Evolutionary conservation across 2,329 filamentous ascomycete species (phyloP).

Genomic region (Hortaea werneckii): DNA sequence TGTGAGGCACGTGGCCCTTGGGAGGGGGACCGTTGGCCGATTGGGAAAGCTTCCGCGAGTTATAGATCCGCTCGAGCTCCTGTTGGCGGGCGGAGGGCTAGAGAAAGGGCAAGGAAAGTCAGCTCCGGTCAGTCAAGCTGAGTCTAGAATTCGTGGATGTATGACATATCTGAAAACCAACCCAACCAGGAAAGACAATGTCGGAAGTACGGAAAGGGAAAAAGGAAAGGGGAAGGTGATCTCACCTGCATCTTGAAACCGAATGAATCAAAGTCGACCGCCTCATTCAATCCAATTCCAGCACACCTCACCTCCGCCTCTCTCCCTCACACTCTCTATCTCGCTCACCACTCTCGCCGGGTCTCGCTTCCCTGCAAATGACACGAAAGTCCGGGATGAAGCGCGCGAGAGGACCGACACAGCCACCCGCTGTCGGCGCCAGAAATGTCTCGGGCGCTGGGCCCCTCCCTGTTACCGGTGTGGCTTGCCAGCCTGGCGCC

Average conservation of each 20-base stretch:
- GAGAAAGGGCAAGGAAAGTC: neutral
- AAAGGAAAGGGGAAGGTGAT: neutral
- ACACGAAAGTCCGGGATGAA: too few relatives aligned
- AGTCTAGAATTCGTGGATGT: too few relatives aligned
- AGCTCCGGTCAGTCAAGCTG: too few relatives aligned
- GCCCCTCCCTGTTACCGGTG: too few relatives aligned
- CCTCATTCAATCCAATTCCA: neutral
- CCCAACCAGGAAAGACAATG: too few relatives aligned
- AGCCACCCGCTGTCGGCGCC: too few relatives aligned
- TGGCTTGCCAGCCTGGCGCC: too few relatives aligned
- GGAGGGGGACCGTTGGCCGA: neutral
- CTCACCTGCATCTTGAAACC: neutral
- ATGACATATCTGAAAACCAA: too few relatives aligned
- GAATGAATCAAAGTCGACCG: neutral
- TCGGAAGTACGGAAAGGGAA: too few relatives aligned
- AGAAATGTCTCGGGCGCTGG: too few relatives aligned
- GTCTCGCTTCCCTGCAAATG: too few relatives aligned
- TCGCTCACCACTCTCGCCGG: neutral
- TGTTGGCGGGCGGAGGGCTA: constrained; percentile 33
- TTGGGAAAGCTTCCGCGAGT: constrained; percentile 10
- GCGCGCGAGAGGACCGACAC: too few relatives aligned
- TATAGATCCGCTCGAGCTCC: constrained; percentile 33
- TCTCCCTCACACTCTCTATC: neutral
- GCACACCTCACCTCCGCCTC: neutral
- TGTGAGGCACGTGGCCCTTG: constrained; percentile 49